Evolutionary conservation across 2,329 filamentous ascomycete species (phyloP).

Genomic region (Xylaria multiplex): DNA sequence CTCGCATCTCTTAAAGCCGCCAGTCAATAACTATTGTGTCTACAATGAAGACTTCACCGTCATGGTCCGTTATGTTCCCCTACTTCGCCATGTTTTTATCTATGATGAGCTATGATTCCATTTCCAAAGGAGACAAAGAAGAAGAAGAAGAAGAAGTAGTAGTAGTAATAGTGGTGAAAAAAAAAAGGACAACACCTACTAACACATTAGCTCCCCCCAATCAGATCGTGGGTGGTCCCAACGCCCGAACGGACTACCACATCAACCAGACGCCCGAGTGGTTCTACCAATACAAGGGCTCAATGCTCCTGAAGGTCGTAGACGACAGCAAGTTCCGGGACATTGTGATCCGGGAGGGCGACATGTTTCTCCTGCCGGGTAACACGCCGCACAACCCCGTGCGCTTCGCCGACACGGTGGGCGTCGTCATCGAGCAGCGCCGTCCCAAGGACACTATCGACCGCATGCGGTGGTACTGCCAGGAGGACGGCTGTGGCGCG

Average conservation of each 20-base stretch:
- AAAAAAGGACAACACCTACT: neutral
- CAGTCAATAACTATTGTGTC: constrained; percentile 97
- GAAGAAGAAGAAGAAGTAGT: neutral
- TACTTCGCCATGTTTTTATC: neutral
- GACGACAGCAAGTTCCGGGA: constrained; percentile 79
- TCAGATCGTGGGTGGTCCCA: constrained; percentile 92
- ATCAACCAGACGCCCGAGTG: constrained; percentile 96
- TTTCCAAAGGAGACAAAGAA: neutral
- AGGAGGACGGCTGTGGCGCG: constrained; percentile 63
- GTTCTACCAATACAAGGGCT: constrained; percentile 96
- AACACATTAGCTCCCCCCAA: constrained; percentile 5
- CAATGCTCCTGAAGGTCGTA: constrained; percentile 93
- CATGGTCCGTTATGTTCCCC: constrained; percentile 67
- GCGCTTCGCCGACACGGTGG: constrained; percentile 92
- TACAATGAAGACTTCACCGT: constrained; percentile 86
- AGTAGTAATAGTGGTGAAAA: neutral
- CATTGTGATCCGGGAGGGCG: constrained; percentile 89
- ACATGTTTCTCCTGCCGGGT: constrained; percentile 91
- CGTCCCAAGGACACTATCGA: constrained; percentile 77
- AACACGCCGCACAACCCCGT: constrained; percentile 98
- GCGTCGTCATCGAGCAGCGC: constrained; percentile 88
- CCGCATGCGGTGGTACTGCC: constrained; percentile 91
- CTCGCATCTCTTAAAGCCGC: constrained; percentile 89
- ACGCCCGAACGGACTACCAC: constrained; percentile 96
- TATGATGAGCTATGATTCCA: neutral